Base-by-base conservation (phyloP, 2,329 filamentous ascomycete species). In the Claviceps quebecensis region DNA sequence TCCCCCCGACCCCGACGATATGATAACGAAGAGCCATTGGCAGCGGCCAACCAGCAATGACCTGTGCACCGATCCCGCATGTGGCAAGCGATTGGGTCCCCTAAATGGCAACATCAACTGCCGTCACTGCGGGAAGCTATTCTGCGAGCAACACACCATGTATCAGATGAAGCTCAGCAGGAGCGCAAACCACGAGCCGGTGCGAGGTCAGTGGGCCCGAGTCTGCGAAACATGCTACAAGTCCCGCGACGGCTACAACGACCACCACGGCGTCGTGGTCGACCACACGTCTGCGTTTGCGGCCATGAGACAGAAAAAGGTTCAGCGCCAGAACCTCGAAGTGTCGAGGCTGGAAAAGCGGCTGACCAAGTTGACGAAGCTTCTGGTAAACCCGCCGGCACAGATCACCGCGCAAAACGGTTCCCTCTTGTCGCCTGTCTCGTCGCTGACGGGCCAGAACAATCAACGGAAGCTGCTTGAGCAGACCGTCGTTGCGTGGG, bases 181-280 rank as follows among this genome's bases (percentile, higher is more conserved):
- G 51, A 85, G 89, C 34, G 93, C 93, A 4, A 78, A 83, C 53
- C 88, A 96, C 67, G 93, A 98, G 56, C 91, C 93, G 0, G 80
- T 93, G 1, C 75, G 91, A 55, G 93, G 93, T 7, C 79, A 87
- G 58, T 98, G 93, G 93, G 95, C 87, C 59, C 74, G 93, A 49
- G 91, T 97, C 2, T 98, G 93, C 64, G 93, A 98, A 71, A 97
- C 93, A n/a, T 98, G 93, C 69, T 98, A 93, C 71, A 97, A 96
- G 70, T 95, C 89, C 49, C 80, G 93, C 60, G 87, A 90, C 26
- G 93, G 93, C 3, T 98, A 98, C 68, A 95, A 94, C 63, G 90
- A 98, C 61, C 85, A 91, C 59, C 78, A 77, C 51, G 87, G 89
- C 1, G 66, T 83, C 2, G 72, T 82, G 52, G 73, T 81, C 54